Conservation (phyloP, 164 flowering plant genomes). For the Aristolochia californica region DNA sequence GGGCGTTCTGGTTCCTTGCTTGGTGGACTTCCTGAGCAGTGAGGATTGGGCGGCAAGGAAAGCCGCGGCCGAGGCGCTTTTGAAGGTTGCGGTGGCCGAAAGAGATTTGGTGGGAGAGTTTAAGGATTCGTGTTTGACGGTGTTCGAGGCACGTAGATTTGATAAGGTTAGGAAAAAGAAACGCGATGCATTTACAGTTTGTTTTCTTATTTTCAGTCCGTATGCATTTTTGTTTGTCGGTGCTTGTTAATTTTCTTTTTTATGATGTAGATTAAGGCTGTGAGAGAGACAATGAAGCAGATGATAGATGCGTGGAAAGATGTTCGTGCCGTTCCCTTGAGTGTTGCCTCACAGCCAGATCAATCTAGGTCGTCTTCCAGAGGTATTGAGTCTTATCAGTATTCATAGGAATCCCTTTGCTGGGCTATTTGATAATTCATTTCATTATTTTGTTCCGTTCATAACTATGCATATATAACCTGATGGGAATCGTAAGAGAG, state of each 20-base stretch:
- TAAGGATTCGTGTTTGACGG: conserved; percentile 40
- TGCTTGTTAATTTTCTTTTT: background rate
- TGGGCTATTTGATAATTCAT: too few relatives aligned
- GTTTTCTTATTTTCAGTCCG: background rate
- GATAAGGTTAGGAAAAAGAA: too few relatives aligned
- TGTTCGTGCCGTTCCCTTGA: conserved; percentile 1
- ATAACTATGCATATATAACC: too few relatives aligned
- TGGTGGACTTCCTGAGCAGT: conserved; percentile 52
- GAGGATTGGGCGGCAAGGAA: conserved; percentile 90
- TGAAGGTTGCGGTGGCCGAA: conserved; percentile 56
- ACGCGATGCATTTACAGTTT: too few relatives aligned
- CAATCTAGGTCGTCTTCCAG: conserved; percentile 42
- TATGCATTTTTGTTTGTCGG: too few relatives aligned
- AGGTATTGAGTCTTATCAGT: conserved; percentile 29
- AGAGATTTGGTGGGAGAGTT: conserved; percentile 40
- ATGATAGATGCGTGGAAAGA: conserved; percentile 14
- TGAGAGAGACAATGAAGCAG: conserved; percentile 12
- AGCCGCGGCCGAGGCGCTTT: conserved; percentile 64
- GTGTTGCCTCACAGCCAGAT: conserved; percentile 30
- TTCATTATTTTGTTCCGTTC: too few relatives aligned
- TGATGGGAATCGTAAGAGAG: too few relatives aligned
- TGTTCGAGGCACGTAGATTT: conserved; percentile 52
- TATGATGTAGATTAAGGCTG: conserved; percentile 9
- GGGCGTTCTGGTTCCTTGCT: conserved; percentile 40
- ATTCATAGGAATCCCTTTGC: too few relatives aligned